Evolutionary conservation across 1,284 basidiomycete genomes (phyloP).

Genomic region (Macrocystidia cucumis): DNA sequence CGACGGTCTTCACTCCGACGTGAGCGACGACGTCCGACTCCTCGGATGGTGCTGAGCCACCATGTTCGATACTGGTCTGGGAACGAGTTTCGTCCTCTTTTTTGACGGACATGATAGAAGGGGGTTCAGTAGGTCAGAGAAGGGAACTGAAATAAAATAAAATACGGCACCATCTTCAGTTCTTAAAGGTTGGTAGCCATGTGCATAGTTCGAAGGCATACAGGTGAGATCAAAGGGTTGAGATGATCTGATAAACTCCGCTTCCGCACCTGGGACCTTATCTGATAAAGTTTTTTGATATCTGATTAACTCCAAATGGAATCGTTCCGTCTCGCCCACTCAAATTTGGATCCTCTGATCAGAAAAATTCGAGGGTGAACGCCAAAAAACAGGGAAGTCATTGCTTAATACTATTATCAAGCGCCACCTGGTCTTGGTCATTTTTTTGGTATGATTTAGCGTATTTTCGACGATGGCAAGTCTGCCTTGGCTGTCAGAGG

Average conservation of each 20-base stretch:
- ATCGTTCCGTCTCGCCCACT: no score
- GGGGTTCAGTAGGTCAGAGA: slow-evolving; percentile 5
- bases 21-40: slow-evolving; percentile 25
- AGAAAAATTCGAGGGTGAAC: no score
- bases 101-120: slow-evolving; percentile 4
- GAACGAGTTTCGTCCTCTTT: background rate
- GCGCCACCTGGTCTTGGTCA: no score
- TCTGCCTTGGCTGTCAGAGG: no score
- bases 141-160: slow-evolving; percentile 15
- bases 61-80: background rate
- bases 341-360: no score
- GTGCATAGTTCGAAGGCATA: background rate
- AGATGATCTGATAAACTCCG: slow-evolving; percentile 1
- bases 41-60: background rate
- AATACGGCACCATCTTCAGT: background rate
- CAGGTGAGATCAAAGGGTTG: background rate
- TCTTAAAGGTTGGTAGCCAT: slow-evolving; percentile 1
- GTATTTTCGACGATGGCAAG: no score
- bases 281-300: no score
- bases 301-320: no score
- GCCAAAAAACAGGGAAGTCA: no score
- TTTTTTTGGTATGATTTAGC: no score
- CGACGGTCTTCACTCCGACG: slow-evolving; percentile 40
- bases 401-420: no score
- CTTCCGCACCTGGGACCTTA: no score